A percentile compares a stretch with the other conserved stretches of the same genome.
phyloP scores from a whole-genome alignment of 768 basidiomycete genomes.

The Chlorophyllum brunneum region DNA sequence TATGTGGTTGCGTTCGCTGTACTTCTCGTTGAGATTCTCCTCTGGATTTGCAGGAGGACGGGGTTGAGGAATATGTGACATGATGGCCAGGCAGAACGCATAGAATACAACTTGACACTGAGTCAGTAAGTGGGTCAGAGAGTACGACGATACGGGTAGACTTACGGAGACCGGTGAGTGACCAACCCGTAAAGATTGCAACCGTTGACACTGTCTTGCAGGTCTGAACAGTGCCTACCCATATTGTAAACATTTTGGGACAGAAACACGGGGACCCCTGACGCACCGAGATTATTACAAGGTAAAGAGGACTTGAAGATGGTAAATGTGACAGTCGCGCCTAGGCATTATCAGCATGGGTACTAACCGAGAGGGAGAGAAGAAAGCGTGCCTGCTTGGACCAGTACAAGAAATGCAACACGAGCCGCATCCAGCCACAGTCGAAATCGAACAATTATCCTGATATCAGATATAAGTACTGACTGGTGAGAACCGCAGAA shows the following conservation, averaged over 20 bases:
- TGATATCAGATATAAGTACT: constrained; percentile 13
- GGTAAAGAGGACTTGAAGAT: constrained; percentile 28
- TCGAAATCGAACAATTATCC: constrained; percentile 37
- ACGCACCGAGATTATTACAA: constrained; percentile 30
- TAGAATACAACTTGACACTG: constrained; percentile 23
- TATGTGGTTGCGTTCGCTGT: neutral
- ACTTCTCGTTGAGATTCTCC: constrained; percentile 11
- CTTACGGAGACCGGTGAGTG: constrained; percentile 31
- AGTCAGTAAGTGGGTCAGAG: neutral
- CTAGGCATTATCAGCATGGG: constrained; percentile 14
- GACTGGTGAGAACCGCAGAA: neutral
- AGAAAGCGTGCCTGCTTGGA: constrained; percentile 25
- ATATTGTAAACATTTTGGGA: neutral
- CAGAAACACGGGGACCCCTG: neutral
- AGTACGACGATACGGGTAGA: neutral
- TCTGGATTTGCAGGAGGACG: constrained; percentile 21
- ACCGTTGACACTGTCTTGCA: constrained; percentile 27
- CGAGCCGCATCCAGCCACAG: constrained; percentile 34
- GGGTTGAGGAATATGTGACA: constrained; percentile 27
- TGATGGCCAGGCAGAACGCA: constrained; percentile 23
- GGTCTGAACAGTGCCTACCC: constrained; percentile 22
- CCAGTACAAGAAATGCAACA: constrained; percentile 26
- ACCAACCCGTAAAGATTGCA: constrained; percentile 28
- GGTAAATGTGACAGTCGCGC: constrained; percentile 29
- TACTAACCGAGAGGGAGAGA: neutral